Evolutionary conservation across 257 asterid species (phyloP).

Genomic region (Solanum sparsipilum): DNA sequence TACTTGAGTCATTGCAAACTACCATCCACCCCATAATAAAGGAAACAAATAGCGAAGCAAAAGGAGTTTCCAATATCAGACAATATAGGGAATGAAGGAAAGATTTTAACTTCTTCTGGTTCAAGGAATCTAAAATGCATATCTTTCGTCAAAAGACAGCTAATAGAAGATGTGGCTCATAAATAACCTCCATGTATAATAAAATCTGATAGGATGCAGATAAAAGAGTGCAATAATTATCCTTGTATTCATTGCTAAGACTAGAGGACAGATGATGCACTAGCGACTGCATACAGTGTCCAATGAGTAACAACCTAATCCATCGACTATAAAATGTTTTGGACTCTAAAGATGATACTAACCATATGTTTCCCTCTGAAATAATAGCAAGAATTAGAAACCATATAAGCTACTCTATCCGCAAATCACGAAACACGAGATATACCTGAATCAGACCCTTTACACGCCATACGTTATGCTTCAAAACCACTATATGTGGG

Average conservation of each 20-base stretch:
- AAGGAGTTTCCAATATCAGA: background rate
- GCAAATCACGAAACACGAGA: background rate
- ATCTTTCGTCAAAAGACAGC: background rate
- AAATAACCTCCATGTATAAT: background rate
- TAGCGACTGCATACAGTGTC: background rate
- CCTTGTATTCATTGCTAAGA: background rate
- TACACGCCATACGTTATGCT: slow-evolving; percentile 47
- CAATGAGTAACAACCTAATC: background rate
- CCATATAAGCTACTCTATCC: background rate
- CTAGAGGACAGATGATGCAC: background rate
- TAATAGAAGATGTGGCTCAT: background rate
- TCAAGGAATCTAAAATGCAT: background rate
- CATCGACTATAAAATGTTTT: background rate
- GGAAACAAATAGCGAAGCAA: background rate
- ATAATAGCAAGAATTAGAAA: background rate
- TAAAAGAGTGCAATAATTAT: background rate
- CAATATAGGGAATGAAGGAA: background rate
- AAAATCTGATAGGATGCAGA: background rate
- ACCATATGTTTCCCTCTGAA: background rate
- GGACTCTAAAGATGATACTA: background rate
- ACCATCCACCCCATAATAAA: background rate
- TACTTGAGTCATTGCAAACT: background rate
- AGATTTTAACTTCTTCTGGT: background rate
- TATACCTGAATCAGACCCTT: slow-evolving; percentile 45
- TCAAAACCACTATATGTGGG: slow-evolving; percentile 31